Conservation (phyloP, 441 rosid genomes). For the Adansonia gregorii region DNA sequence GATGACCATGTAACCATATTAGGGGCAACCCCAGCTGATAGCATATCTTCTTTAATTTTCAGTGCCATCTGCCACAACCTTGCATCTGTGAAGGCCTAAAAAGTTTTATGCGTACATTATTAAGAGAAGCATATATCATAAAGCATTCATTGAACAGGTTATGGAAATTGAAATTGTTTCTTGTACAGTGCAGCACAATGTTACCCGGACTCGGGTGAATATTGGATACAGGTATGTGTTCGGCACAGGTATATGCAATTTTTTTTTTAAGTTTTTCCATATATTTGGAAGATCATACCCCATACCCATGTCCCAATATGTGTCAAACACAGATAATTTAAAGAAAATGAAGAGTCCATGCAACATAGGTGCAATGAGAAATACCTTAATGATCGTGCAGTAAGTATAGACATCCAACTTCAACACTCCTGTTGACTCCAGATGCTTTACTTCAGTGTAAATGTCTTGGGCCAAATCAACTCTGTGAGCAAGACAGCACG, state of each 20-base stretch:
- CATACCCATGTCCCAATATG: too few relatives aligned
- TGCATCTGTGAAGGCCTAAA: conserved; percentile 89
- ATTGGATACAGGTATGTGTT: too few relatives aligned
- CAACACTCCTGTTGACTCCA: conserved; percentile 65
- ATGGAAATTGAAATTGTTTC: conserved; percentile 11
- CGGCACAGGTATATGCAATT: too few relatives aligned
- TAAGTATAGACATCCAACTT: conserved; percentile 89
- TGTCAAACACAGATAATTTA: too few relatives aligned
- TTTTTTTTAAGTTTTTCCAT: background rate
- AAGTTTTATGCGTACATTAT: conserved; percentile 20
- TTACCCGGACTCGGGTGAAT: background rate
- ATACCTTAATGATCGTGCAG: conserved; percentile 90
- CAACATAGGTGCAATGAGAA: conserved; percentile 25
- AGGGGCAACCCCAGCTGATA: conserved; percentile 69
- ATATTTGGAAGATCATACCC: too few relatives aligned
- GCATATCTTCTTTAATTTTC: conserved; percentile 82
- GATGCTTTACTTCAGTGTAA: conserved; percentile 68
- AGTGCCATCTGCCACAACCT: conserved; percentile 92
- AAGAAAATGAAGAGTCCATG: background rate
- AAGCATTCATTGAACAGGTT: background rate
- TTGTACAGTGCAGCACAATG: conserved; percentile 12
- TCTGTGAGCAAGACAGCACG: conserved; percentile 82
- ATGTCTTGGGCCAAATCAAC: conserved; percentile 88
- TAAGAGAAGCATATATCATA: conserved; percentile 18
- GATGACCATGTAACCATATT: conserved; percentile 90